These are phyloP conservation scores for Andrographis paniculata DNA, from an alignment of 305 asterid genomes.

Conservation along the genomic window DNA sequence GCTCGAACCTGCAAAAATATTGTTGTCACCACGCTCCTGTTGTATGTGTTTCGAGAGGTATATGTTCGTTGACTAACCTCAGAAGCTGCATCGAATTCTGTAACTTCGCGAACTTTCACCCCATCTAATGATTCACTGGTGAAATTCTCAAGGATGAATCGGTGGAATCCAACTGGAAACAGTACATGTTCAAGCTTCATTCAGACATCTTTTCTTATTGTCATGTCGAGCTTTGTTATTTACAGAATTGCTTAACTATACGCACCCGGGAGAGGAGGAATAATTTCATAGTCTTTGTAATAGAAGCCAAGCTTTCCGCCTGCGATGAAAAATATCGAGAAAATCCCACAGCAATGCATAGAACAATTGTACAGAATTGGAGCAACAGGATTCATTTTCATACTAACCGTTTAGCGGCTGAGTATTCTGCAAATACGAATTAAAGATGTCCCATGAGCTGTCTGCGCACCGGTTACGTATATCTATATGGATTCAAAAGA, in stretches of 20 bases:
- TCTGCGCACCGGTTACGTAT: slow-evolving; percentile 50
- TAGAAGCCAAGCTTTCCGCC: slow-evolving; percentile 78
- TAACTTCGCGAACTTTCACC: slow-evolving; percentile 27
- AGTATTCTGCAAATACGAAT: slow-evolving; percentile 42
- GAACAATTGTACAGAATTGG: background rate
- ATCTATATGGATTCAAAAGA: slow-evolving; percentile 27
- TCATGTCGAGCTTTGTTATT: too few relatives aligned
- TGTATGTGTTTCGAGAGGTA: slow-evolving; percentile 1
- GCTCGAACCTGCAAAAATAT: slow-evolving; percentile 51
- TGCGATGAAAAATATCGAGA: slow-evolving; percentile 15
- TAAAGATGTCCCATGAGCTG: slow-evolving; percentile 62
- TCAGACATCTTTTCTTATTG: too few relatives aligned
- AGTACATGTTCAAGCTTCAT: too few relatives aligned
- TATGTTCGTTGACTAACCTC: slow-evolving; percentile 37
- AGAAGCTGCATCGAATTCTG: slow-evolving; percentile 52
- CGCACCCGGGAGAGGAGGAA: slow-evolving; percentile 75
- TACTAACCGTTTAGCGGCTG: slow-evolving; percentile 61
- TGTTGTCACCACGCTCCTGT: background rate
- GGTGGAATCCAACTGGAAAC: slow-evolving; percentile 59
- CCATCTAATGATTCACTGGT: slow-evolving; percentile 26
- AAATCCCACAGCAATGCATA: background rate
- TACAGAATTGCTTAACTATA: background rate
- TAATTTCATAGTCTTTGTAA: slow-evolving; percentile 70
- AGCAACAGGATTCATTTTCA: background rate
- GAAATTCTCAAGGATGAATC: slow-evolving; percentile 37